Base-by-base conservation (phyloP, 78 protist genomes). In the Dictyostelium brefeldianum region DNA sequence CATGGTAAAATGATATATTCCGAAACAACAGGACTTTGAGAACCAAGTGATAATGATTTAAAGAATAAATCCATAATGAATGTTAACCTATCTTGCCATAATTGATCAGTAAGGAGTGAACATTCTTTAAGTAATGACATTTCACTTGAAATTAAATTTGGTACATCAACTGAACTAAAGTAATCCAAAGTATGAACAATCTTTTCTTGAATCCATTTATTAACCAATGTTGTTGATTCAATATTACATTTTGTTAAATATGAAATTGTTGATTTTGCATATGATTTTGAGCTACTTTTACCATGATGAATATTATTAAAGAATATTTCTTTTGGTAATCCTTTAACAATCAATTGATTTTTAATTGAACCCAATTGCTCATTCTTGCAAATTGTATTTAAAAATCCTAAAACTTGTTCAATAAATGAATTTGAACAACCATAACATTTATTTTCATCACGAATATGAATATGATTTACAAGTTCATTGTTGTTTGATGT, bases 1-100 rank as follows among this genome's bases (percentile, higher is more conserved):
- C 92, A 91, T 51, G 98, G 98, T 9, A 91, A 89, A 48, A 92
- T 65, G 80, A 95, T 51, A 20, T 36, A 64, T 18, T 91, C 96
- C 9, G 81, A 50, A 27, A 94, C 75, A 7, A 51, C 89, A 7
- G 96, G 95, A 12, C 70, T 43, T 41, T 46, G 47, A 9, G 91
- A 79, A n/a, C 94, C 96, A 8, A 20, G 7, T 14, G 51, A 74
- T 53, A 89, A 27, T 7, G 92, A 15, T 27, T 75, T 85, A 71
- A 85, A 85, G 77, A 85, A 80, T 14, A 81, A 1, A 14, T 73
- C 78, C 78, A 91, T 47, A 27, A 69, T 11, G 29, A 77, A 51
- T 4, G 79, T 17, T 22, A 87, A 69, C 59, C 93, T 57, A 22
- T 36, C 20, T 71, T 92, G 94, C 97, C 97, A 94, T 22, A 41